Evolutionary conservation across 2,329 filamentous ascomycete species (phyloP).

Genomic region (Clonostachys rhizophaga): DNA sequence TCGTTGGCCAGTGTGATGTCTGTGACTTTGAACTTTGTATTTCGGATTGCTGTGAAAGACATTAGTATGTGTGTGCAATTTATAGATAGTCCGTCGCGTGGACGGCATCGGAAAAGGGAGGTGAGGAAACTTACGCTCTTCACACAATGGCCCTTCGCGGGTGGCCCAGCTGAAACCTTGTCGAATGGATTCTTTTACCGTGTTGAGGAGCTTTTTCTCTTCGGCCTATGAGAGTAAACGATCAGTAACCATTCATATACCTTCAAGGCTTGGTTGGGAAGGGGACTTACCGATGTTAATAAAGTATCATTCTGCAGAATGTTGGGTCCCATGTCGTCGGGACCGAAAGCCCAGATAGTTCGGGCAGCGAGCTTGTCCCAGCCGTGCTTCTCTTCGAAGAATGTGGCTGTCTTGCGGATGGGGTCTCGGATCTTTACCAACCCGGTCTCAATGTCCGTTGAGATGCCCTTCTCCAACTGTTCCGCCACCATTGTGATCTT

Average conservation of each 20-base stretch:
- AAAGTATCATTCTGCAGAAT: conserved; percentile 96
- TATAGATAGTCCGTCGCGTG: background rate
- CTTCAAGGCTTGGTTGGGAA: background rate
- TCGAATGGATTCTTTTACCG: conserved; percentile 85
- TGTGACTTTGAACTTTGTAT: conserved; percentile 95
- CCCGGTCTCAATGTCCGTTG: conserved; percentile 88
- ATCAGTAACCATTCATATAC: background rate
- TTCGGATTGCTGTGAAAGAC: conserved; percentile 72
- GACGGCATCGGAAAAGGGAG: background rate
- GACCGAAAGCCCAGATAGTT: conserved; percentile 98
- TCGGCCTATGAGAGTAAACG: conserved; percentile 43
- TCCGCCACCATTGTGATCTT: conserved; percentile 98
- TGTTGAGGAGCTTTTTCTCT: conserved; percentile 84
- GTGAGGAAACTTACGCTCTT: conserved; percentile 72
- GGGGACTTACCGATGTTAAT: conserved; percentile 65
- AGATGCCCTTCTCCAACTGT: conserved; percentile 90
- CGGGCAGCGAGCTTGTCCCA: conserved; percentile 93
- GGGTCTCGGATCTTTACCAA: conserved; percentile 90
- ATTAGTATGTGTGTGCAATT: background rate
- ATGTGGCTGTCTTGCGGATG: conserved; percentile 87
- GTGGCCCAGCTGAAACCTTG: conserved; percentile 98
- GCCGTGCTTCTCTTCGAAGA: conserved; percentile 95
- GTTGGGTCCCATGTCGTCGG: conserved; percentile 90
- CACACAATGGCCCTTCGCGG: conserved; percentile 90
- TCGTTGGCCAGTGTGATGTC: conserved; percentile 83